phyloP scores from a whole-genome alignment of 768 basidiomycete species.

The Nidularia sp. region DNA sequence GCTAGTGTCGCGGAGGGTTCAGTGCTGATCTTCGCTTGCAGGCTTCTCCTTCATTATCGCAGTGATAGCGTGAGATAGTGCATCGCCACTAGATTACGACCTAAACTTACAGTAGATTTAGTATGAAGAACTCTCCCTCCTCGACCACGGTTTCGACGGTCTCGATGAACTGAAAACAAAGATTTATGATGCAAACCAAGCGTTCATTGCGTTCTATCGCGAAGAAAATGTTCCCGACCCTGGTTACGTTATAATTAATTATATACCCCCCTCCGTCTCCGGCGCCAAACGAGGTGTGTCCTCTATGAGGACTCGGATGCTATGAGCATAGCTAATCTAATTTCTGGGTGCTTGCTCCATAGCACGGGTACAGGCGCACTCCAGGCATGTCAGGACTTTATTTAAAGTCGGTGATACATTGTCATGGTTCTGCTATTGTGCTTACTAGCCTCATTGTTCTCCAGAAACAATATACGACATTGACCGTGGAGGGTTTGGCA shows the following conservation, averaged over 20 bases:
- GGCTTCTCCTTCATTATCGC: slow-evolving; percentile 21
- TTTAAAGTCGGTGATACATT: slow-evolving; percentile 33
- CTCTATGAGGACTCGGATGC: slow-evolving; percentile 4
- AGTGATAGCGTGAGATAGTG: slow-evolving; percentile 16
- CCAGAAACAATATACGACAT: slow-evolving; percentile 40
- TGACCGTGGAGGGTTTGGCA: slow-evolving; percentile 40
- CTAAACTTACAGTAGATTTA: slow-evolving; percentile 7
- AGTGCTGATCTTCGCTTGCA: neutral
- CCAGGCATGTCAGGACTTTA: slow-evolving; percentile 39
- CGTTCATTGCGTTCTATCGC: slow-evolving; percentile 44
- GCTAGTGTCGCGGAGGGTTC: neutral
- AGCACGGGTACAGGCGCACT: slow-evolving; percentile 46
- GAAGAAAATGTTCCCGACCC: slow-evolving; percentile 31
- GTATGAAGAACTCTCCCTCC: slow-evolving; percentile 34
- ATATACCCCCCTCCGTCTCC: slow-evolving; percentile 36
- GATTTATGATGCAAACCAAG: slow-evolving; percentile 29
- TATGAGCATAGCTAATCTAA: too few species aligned
- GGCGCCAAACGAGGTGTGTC: slow-evolving; percentile 24
- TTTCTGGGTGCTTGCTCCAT: neutral
- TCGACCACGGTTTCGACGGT: slow-evolving; percentile 35
- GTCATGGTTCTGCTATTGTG: slow-evolving; percentile 14
- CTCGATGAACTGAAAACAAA: slow-evolving; percentile 42
- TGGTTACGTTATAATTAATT: slow-evolving; percentile 39
- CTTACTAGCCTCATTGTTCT: slow-evolving; percentile 14
- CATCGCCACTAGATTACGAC: neutral